Conservation (phyloP, 176 grass and related monocot species). For the Phoenix dactylifera region DNA sequence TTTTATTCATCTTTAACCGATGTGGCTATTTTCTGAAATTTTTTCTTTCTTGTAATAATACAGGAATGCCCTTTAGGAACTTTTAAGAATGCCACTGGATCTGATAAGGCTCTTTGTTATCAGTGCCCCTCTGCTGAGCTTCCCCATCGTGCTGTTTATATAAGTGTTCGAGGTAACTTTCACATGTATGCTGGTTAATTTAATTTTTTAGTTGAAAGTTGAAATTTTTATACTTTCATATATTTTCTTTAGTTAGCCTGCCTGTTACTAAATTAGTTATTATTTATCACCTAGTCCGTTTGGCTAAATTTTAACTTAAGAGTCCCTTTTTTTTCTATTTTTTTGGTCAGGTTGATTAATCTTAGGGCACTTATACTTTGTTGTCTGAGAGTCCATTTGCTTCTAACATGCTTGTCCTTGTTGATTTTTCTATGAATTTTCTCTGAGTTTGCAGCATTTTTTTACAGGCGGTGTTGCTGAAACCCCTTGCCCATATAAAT, state of each 20-base stretch:
- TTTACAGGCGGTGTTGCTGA: conserved; percentile 76
- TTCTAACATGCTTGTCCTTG: conserved; percentile 4
- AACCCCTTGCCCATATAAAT: conserved; percentile 86
- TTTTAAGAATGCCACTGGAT: conserved; percentile 95
- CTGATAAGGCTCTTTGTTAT: conserved; percentile 77
- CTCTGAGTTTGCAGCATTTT: conserved; percentile 22
- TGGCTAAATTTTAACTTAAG: too few relatives aligned
- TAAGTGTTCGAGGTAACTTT: conserved; percentile 56
- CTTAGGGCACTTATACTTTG: too few relatives aligned
- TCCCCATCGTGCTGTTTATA: conserved; percentile 69
- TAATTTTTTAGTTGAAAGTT: background rate
- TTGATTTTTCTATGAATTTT: background rate
- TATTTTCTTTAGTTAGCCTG: too few relatives aligned
- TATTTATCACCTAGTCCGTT: too few relatives aligned
- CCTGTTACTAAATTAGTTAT: too few relatives aligned
- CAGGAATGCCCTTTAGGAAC: conserved; percentile 97
- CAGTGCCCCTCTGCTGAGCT: conserved; percentile 59
- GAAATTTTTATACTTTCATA: too few relatives aligned
- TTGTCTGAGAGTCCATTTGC: too few relatives aligned
- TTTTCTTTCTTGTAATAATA: conserved; percentile 28
- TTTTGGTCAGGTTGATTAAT: too few relatives aligned
- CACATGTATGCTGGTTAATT: background rate
- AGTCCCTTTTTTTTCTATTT: too few relatives aligned
- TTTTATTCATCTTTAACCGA: too few relatives aligned
- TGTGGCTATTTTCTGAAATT: background rate